Conservation (phyloP, 192 early-diverging fungal species). For the Rhizophagus clarus region DNA sequence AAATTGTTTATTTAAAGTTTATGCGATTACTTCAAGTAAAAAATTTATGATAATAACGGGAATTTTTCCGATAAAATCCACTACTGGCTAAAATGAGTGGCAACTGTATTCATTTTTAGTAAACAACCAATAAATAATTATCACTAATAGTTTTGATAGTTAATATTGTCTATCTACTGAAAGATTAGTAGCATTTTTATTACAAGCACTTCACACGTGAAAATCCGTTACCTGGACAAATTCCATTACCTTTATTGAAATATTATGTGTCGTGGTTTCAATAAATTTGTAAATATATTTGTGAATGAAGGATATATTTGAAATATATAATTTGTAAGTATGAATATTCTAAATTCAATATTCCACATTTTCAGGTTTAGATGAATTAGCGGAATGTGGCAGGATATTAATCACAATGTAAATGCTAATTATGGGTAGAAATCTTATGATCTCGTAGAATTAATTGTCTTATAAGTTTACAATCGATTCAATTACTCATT, state of each 20-base stretch:
- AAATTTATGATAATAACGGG: too few relatives aligned
- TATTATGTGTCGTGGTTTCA: background rate
- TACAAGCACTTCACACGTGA: background rate
- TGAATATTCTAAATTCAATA: background rate
- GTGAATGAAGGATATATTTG: background rate
- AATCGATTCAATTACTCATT: constrained; percentile 8
- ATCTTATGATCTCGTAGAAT: background rate
- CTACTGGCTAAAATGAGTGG: too few relatives aligned
- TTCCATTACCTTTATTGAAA: background rate
- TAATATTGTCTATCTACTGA: too few relatives aligned
- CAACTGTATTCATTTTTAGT: too few relatives aligned
- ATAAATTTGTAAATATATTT: background rate
- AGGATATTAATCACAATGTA: constrained; percentile 5
- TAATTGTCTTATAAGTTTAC: constrained; percentile 11
- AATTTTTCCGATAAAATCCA: too few relatives aligned
- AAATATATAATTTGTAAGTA: background rate
- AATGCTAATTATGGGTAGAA: background rate
- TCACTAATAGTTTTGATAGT: too few relatives aligned
- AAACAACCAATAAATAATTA: too few relatives aligned
- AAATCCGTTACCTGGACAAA: background rate
- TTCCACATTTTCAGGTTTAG: background rate
- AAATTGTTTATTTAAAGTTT: too few relatives aligned
- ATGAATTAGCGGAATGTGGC: background rate
- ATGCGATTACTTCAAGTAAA: too few relatives aligned
- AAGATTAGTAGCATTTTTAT: background rate